Percentiles rank a stretch among this genome's conserved stretches.
Conservation (phyloP, 2,329 filamentous ascomycete genomes). For the Penicillium sp. region DNA sequence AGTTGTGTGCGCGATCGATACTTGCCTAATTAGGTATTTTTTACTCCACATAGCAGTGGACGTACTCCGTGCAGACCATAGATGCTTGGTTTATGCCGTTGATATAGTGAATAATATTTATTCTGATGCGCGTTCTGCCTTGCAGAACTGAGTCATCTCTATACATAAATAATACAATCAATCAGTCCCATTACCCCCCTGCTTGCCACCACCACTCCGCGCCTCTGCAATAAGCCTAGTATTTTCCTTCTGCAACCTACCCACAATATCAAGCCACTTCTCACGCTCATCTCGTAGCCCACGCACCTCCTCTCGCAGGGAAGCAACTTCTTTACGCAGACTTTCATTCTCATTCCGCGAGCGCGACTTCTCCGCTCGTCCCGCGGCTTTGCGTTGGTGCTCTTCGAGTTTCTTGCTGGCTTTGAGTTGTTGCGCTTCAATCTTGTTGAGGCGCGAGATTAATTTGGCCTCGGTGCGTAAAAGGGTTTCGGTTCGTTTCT, state of each 20-base stretch:
- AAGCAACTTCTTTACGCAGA: conserved; percentile 45
- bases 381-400: conserved; percentile 32
- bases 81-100: too few relatives aligned
- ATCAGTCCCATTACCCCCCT: background rate
- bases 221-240: conserved; percentile 37
- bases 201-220: conserved; percentile 1
- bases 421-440: conserved; percentile 40
- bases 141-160: background rate
- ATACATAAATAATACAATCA: background rate
- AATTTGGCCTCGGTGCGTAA: conserved; percentile 33
- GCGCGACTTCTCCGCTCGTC: conserved; percentile 43
- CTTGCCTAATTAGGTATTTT: too few relatives aligned
- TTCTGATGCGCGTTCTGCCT: background rate
- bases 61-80: too few relatives aligned
- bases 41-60: too few relatives aligned
- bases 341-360: conserved; percentile 41
- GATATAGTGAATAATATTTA: background rate
- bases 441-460: conserved; percentile 37
- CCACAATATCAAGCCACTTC: conserved; percentile 49
- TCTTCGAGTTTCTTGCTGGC: conserved; percentile 37
- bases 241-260: conserved; percentile 56
- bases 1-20: too few relatives aligned
- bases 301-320: conserved; percentile 47
- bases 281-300: conserved; percentile 48
- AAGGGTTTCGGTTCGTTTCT: conserved; percentile 30